phyloP scores from a whole-genome alignment of 2,329 filamentous ascomycete species.

The Clonostachys chloroleuca region DNA sequence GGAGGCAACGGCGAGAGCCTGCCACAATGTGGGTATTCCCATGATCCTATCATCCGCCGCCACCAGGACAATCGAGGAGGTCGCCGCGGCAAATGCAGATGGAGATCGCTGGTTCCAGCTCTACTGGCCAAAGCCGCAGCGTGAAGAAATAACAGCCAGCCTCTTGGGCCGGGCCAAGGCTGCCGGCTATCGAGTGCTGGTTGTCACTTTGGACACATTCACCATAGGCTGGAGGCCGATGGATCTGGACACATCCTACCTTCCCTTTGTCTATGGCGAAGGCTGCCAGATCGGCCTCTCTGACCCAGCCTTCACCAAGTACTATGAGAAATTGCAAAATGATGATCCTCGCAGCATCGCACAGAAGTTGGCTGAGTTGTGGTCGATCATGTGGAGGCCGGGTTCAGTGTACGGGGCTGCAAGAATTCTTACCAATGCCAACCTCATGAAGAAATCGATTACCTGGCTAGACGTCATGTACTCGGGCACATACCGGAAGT shows the following conservation, averaged over 20 bases:
- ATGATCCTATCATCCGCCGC: conserved; percentile 66
- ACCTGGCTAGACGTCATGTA: conserved; percentile 51
- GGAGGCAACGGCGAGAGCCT: conserved; percentile 58
- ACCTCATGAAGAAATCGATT: conserved; percentile 29
- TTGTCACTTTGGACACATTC: conserved; percentile 72
- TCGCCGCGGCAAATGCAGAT: conserved; percentile 52
- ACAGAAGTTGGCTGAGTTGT: conserved; percentile 5
- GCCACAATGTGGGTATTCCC: conserved; percentile 54
- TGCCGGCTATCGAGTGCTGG: conserved; percentile 59
- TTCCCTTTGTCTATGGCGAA: conserved; percentile 54
- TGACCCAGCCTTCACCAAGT: conserved; percentile 58
- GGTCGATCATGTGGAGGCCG: conserved; percentile 4
- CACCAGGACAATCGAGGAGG: conserved; percentile 59
- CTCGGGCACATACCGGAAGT: conserved; percentile 39
- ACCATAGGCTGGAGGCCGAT: conserved; percentile 63
- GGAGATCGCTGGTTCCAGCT: conserved; percentile 68
- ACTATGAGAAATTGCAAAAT: conserved; percentile 39
- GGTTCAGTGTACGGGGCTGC: conserved; percentile 12
- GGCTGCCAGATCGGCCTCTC: conserved; percentile 60
- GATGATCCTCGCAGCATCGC: not conserved
- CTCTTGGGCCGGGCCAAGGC: conserved; percentile 57
- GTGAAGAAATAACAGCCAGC: conserved; percentile 58
- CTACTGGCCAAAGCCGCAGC: conserved; percentile 60
- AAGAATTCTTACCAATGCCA: not conserved
- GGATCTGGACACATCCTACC: conserved; percentile 60